These are phyloP conservation scores for Helicostylum pulchrum DNA, from an alignment of 192 early-diverging fungal genomes.

Conservation along the genomic window DNA sequence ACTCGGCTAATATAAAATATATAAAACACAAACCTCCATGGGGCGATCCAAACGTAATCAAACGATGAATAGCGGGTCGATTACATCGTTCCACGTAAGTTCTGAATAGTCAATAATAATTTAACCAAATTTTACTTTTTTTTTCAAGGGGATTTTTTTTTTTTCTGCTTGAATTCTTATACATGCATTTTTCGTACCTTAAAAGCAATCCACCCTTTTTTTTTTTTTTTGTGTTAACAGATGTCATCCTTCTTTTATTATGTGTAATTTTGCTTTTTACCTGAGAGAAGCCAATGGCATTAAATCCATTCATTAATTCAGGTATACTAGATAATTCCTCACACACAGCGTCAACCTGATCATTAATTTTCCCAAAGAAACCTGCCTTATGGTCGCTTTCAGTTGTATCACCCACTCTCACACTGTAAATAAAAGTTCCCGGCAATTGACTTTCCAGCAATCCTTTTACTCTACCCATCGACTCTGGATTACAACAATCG, in stretches of 20 bases:
- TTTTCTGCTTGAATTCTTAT: not conserved
- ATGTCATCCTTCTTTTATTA: not conserved
- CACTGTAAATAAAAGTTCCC: slow-evolving; percentile 72
- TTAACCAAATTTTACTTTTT: not conserved
- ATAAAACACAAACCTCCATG: slow-evolving; percentile 56
- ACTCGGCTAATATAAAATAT: too few species aligned
- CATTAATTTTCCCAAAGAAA: slow-evolving; percentile 85
- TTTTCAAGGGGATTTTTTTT: slow-evolving; percentile 6
- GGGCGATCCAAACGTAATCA: slow-evolving; percentile 87
- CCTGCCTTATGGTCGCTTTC: slow-evolving; percentile 73
- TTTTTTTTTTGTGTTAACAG: not conserved
- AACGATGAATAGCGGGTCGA: slow-evolving; percentile 60
- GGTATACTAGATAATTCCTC: slow-evolving; percentile 52
- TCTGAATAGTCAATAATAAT: slow-evolving; percentile 43
- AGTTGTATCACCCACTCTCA: slow-evolving; percentile 63
- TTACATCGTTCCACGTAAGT: slow-evolving; percentile 86
- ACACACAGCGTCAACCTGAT: slow-evolving; percentile 58
- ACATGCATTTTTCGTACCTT: slow-evolving; percentile 20
- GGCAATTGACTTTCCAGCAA: slow-evolving; percentile 38
- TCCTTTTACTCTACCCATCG: slow-evolving; percentile 33
- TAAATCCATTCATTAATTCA: slow-evolving; percentile 73
- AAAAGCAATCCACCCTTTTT: slow-evolving; percentile 26
- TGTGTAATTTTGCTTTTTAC: slow-evolving; percentile 23
- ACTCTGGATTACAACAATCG: slow-evolving; percentile 68
- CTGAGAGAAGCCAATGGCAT: slow-evolving; percentile 92